Conservation (phyloP, 2,329 filamentous ascomycete species). For the Penicillium hesseltinei region DNA sequence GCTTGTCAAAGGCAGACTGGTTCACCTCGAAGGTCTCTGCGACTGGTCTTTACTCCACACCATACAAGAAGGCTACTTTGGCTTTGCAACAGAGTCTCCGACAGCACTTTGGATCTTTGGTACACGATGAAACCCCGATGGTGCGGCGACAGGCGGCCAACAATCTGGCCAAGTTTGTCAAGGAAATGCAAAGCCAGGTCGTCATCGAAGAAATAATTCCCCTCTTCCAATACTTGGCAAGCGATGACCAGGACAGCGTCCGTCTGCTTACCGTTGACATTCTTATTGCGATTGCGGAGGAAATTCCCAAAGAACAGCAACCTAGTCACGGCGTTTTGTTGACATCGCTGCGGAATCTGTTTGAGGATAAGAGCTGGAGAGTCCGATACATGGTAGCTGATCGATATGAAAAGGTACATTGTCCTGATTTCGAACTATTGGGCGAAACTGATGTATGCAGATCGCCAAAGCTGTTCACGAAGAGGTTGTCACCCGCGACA, state of each 20-base stretch:
- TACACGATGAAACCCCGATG: conserved; percentile 99
- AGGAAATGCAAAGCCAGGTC: conserved; percentile 87
- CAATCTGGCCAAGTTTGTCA: conserved; percentile 95
- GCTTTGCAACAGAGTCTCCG: conserved; percentile 87
- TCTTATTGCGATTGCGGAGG: conserved; percentile 92
- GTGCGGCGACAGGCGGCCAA: conserved; percentile 95
- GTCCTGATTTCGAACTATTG: background rate
- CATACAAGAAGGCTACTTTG: conserved; percentile 86
- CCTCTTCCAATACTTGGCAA: conserved; percentile 92
- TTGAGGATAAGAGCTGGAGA: conserved; percentile 99
- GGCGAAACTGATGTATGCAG: conserved; percentile 48
- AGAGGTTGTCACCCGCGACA: conserved; percentile 87
- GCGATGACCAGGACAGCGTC: conserved; percentile 97
- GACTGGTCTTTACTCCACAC: conserved; percentile 88
- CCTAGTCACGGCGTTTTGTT: conserved; percentile 91
- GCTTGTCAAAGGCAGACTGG: conserved; percentile 98
- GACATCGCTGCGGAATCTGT: conserved; percentile 84
- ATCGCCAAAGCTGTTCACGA: conserved; percentile 98
- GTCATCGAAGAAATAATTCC: conserved; percentile 99
- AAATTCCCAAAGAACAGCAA: conserved; percentile 97
- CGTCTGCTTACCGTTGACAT: conserved; percentile 94
- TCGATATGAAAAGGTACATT: conserved; percentile 84
- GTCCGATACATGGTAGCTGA: conserved; percentile 99
- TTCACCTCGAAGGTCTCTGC: conserved; percentile 99
- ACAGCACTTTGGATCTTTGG: conserved; percentile 86